Conservation (phyloP, 2,329 filamentous ascomycete genomes). For the Fusarium metavorans region DNA sequence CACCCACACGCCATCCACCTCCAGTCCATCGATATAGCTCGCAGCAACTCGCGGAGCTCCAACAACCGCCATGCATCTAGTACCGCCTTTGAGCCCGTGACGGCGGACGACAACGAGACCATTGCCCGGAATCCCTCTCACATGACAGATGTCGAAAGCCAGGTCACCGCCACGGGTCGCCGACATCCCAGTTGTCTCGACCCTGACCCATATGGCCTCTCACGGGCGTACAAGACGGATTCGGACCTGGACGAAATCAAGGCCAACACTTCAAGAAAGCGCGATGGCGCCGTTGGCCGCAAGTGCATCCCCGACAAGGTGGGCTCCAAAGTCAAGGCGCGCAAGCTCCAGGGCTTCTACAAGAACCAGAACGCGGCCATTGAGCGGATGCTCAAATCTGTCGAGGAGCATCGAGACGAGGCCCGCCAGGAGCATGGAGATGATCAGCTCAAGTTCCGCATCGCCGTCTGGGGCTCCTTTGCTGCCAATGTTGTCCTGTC, state of each 20-base stretch:
- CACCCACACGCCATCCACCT: constrained; percentile 60
- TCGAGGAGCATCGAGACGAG: constrained; percentile 88
- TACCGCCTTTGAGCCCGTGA: constrained; percentile 58
- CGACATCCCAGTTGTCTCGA: constrained; percentile 60
- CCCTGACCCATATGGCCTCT: constrained; percentile 86
- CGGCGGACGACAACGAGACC: constrained; percentile 51
- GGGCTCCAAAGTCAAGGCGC: constrained; percentile 52
- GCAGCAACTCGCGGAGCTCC: constrained; percentile 46
- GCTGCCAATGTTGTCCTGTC: constrained; percentile 84
- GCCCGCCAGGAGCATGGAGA: constrained; percentile 84
- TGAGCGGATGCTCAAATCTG: constrained; percentile 88
- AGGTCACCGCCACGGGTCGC: constrained; percentile 50
- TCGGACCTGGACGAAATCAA: constrained; percentile 82
- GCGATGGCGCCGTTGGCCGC: constrained; percentile 57
- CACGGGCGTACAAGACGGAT: constrained; percentile 80
- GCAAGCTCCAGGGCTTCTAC: constrained; percentile 84
- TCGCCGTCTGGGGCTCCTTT: constrained; percentile 76
- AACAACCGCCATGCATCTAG: constrained; percentile 54
- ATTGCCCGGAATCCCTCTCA: constrained; percentile 57
- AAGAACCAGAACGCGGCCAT: constrained; percentile 93
- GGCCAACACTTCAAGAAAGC: constrained; percentile 84
- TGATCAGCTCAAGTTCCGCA: constrained; percentile 81
- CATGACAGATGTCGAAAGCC: constrained; percentile 62
- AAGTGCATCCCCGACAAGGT: constrained; percentile 36
- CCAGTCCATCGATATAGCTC: constrained; percentile 48